A percentile compares a stretch with the other conserved stretches of the same genome.
Evolutionary conservation across 2,329 filamentous ascomycete species (phyloP).

Genomic region (Domatiomyces catenatus): DNA sequence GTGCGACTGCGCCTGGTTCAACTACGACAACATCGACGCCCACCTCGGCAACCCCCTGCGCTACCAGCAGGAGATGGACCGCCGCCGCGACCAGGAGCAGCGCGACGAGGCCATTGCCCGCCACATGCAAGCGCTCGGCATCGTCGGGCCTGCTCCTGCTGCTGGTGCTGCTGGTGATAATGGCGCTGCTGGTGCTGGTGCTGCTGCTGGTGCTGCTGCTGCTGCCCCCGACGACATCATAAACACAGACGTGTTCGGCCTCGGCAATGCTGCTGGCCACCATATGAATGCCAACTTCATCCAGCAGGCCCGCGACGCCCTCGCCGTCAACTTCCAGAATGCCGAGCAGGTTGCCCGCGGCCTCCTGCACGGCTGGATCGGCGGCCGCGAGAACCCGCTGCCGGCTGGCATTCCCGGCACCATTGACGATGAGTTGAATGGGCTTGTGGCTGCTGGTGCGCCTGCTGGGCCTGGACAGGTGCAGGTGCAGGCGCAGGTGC

Average conservation of each 20-base stretch:
- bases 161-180: constrained; percentile 10
- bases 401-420: constrained; percentile 1
- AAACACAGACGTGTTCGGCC: constrained; percentile 1
- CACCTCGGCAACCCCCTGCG: constrained; percentile 29
- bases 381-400: constrained; percentile 13
- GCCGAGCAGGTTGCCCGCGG: constrained; percentile 22
- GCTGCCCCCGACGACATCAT: constrained; percentile 30
- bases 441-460: not conserved
- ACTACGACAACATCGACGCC: constrained; percentile 40
- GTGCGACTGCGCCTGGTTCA: constrained; percentile 72
- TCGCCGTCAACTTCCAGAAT: constrained; percentile 21
- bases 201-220: constrained; percentile 28
- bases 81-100: constrained; percentile 34
- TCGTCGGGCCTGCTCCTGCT: constrained; percentile 15
- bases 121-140: constrained; percentile 33
- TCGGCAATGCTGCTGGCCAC: constrained; percentile 22
- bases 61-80: constrained; percentile 35
- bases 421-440: not conserved
- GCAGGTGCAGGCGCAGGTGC: too few relatives aligned
- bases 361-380: constrained; percentile 13
- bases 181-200: constrained; percentile 1
- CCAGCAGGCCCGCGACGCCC: constrained; percentile 21
- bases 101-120: constrained; percentile 37
- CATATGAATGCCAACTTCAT: constrained; percentile 48
- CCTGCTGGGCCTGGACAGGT: too few relatives aligned